These are phyloP conservation scores for Ramaria sp. DNA, from an alignment of 768 basidiomycete genomes.

Conservation along the genomic window DNA sequence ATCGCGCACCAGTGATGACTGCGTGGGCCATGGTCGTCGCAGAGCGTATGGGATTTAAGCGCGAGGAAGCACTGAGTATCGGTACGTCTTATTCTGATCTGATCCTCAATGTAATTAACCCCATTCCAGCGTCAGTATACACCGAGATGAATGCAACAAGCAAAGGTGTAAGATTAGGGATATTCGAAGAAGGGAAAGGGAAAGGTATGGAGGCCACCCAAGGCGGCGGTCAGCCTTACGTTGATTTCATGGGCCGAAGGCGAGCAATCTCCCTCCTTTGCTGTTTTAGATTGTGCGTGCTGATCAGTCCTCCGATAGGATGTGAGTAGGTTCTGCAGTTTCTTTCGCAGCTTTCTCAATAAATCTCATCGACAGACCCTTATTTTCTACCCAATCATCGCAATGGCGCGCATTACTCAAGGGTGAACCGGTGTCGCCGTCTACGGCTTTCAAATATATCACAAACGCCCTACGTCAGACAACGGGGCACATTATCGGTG, in stretches of 20 bases:
- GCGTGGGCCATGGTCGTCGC: constrained; percentile 87
- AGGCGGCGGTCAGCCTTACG: constrained; percentile 66
- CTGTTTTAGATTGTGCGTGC: not conserved
- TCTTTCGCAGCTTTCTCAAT: not conserved
- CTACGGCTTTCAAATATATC: constrained; percentile 76
- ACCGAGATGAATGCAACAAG: constrained; percentile 86
- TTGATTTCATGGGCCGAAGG: constrained; percentile 77
- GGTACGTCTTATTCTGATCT: constrained; percentile 33
- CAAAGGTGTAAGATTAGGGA: constrained; percentile 77
- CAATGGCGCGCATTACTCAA: constrained; percentile 80
- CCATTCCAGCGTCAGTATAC: constrained; percentile 67
- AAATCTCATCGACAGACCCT: constrained; percentile 40
- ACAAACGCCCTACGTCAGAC: constrained; percentile 72
- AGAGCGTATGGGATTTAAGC: constrained; percentile 74
- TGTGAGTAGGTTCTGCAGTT: constrained; percentile 23
- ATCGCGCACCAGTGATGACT: constrained; percentile 91
- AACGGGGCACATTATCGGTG: constrained; percentile 66
- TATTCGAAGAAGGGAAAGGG: constrained; percentile 48
- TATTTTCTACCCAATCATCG: constrained; percentile 57
- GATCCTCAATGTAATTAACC: constrained; percentile 1
- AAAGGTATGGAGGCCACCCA: constrained; percentile 43
- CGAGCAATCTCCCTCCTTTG: constrained; percentile 17
- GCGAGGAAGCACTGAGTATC: constrained; percentile 86
- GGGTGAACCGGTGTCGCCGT: constrained; percentile 58
- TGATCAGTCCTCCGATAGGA: constrained; percentile 16